These are phyloP conservation scores for Lactifluus pinguis DNA, from an alignment of 768 basidiomycete genomes.

Conservation along the genomic window DNA sequence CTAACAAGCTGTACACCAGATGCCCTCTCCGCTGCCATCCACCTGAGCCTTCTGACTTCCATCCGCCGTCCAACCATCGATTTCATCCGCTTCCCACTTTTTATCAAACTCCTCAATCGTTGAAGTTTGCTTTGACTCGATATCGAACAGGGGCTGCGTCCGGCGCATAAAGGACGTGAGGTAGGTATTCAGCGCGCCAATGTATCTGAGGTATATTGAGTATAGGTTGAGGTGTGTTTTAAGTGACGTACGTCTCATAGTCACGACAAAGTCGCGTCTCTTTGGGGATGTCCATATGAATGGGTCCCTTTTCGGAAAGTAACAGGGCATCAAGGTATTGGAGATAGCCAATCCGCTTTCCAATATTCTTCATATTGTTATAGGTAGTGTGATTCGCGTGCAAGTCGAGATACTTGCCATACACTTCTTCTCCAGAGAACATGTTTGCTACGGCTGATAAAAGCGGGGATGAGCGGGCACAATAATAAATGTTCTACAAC, in stretches of 20 bases:
- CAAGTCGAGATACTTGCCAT: slow-evolving; percentile 91
- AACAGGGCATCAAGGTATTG: slow-evolving; percentile 89
- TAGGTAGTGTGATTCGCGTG: slow-evolving; percentile 83
- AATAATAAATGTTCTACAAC: slow-evolving; percentile 27
- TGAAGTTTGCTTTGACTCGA: slow-evolving; percentile 56
- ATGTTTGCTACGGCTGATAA: slow-evolving; percentile 61
- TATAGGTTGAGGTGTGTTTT: slow-evolving; percentile 1
- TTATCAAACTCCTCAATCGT: slow-evolving; percentile 62
- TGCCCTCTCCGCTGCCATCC: slow-evolving; percentile 50
- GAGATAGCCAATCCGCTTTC: slow-evolving; percentile 79
- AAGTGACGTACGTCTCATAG: slow-evolving; percentile 60
- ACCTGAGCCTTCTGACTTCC: slow-evolving; percentile 29
- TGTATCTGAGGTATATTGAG: slow-evolving; percentile 50
- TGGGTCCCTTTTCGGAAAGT: slow-evolving; percentile 44
- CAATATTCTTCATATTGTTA: slow-evolving; percentile 80
- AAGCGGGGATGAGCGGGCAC: slow-evolving; percentile 4
- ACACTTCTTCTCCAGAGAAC: slow-evolving; percentile 94
- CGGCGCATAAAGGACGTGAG: slow-evolving; percentile 79
- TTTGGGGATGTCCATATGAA: slow-evolving; percentile 64
- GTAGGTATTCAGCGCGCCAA: slow-evolving; percentile 73
- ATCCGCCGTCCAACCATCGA: slow-evolving; percentile 70
- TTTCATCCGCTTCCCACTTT: slow-evolving; percentile 71
- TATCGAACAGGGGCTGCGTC: slow-evolving; percentile 73
- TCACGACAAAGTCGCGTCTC: slow-evolving; percentile 63
- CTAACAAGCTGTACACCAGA: slow-evolving; percentile 94